Evolutionary conservation across 2,329 filamentous ascomycete genomes (phyloP).

Genomic region (Stenocarpella maydis): DNA sequence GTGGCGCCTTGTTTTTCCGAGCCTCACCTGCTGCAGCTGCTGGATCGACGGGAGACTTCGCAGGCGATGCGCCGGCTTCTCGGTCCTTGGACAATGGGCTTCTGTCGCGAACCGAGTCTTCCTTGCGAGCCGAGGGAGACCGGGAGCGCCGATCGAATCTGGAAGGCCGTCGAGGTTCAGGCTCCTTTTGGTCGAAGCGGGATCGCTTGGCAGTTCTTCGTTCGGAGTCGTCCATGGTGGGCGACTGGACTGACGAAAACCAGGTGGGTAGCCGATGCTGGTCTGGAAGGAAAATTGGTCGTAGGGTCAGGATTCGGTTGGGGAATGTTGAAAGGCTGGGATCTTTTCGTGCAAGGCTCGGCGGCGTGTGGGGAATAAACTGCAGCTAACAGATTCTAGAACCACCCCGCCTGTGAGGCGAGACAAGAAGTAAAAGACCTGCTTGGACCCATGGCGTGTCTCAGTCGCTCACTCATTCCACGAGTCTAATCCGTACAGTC

Average conservation of each 20-base stretch:
- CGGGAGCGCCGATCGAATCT: constrained; percentile 93
- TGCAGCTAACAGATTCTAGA: constrained; percentile 11
- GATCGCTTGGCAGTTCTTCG: constrained; percentile 80
- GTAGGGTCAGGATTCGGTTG: not conserved
- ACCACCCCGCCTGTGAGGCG: constrained; percentile 10
- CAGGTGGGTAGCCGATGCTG: constrained; percentile 19
- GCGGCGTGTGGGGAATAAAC: constrained; percentile 17
- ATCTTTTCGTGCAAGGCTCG: constrained; percentile 27
- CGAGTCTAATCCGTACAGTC: not conserved
- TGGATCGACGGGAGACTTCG: constrained; percentile 68
- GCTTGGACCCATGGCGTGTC: not conserved
- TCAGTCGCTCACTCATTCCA: not conserved
- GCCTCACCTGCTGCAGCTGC: constrained; percentile 78
- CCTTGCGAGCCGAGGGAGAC: constrained; percentile 74
- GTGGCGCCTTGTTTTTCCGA: not conserved
- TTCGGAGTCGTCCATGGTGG: constrained; percentile 78
- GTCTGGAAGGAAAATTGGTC: constrained; percentile 21
- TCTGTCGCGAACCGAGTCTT: constrained; percentile 78
- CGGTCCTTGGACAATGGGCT: constrained; percentile 71
- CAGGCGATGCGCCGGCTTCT: constrained; percentile 48
- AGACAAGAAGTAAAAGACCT: not conserved
- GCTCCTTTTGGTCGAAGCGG: constrained; percentile 92
- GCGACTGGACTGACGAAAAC: not conserved
- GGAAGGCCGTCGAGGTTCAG: constrained; percentile 77
- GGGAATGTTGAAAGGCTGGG: constrained; percentile 8